Evolutionary conservation across 208 protist genomes (phyloP).

Genomic region (Acanthamoeba rhysodes): DNA sequence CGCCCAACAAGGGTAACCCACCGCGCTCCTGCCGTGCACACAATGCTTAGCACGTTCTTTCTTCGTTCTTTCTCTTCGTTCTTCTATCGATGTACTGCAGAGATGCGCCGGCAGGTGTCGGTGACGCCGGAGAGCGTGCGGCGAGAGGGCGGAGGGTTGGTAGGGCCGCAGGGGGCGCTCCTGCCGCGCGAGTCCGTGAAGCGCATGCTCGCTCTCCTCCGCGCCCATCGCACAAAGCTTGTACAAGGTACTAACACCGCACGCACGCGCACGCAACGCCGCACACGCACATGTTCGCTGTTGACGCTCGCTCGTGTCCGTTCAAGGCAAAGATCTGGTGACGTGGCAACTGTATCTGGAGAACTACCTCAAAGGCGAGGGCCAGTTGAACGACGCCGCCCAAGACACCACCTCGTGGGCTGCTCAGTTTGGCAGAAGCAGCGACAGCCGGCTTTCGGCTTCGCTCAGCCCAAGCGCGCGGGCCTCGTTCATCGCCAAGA

Average conservation of each 20-base stretch:
- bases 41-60: not conserved
- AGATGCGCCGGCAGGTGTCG: not conserved
- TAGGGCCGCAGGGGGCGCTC: not conserved
- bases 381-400: not conserved
- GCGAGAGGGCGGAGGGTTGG: not conserved
- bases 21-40: not conserved
- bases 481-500: not conserved
- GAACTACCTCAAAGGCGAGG: slow-evolving; percentile 7
- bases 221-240: not conserved
- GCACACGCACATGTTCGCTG: not conserved
- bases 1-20: not conserved
- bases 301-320: not conserved
- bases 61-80: no score
- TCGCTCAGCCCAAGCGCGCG: not conserved
- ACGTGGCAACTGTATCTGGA: slow-evolving; percentile 1
- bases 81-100: not conserved
- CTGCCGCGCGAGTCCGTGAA: not conserved
- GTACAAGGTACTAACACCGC: not conserved
- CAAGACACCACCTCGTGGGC: not conserved
- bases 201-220: not conserved
- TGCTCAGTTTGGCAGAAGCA: not conserved
- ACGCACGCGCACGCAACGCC: not conserved
- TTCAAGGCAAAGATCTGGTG: not conserved
- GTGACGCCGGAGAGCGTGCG: not conserved
- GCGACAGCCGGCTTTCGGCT: no score